These are phyloP conservation scores for Tricholoma furcatifolium DNA, from an alignment of 768 basidiomycete genomes.

Conservation along the genomic window DNA sequence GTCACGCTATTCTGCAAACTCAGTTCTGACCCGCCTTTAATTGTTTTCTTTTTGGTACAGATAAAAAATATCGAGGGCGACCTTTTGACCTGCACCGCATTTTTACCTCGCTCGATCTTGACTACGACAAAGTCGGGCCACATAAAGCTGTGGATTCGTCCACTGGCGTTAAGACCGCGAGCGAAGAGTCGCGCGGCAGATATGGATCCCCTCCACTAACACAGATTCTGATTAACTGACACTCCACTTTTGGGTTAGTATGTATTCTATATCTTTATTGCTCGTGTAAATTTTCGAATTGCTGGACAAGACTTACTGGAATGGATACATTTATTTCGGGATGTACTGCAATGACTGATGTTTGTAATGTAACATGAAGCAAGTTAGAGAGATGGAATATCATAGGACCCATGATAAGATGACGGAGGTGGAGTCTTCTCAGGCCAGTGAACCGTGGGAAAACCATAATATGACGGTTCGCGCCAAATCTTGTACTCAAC, in stretches of 20 bases:
- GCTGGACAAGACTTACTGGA: too few species aligned
- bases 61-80: constrained; percentile 82
- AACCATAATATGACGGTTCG: neutral
- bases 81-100: constrained; percentile 68
- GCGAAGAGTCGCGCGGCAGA: constrained; percentile 17
- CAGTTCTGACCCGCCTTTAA: too few species aligned
- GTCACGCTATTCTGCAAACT: too few species aligned
- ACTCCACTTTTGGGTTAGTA: neutral
- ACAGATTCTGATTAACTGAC: too few species aligned
- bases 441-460: too few species aligned
- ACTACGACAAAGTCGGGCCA: constrained; percentile 77
- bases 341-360: neutral
- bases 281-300: neutral
- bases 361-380: too few species aligned
- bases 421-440: too few species aligned
- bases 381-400: too few species aligned
- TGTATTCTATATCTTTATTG: constrained; percentile 6
- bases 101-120: constrained; percentile 76
- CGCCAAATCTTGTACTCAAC: neutral
- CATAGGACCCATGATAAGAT: too few species aligned
- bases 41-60: constrained; percentile 33
- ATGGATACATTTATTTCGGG: neutral
- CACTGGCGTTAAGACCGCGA: constrained; percentile 50
- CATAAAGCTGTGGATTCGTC: constrained; percentile 84
- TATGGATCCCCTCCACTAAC: constrained; percentile 15